phyloP scores from a whole-genome alignment of 208 protist genomes.

The Entamoeba invadens region DNA sequence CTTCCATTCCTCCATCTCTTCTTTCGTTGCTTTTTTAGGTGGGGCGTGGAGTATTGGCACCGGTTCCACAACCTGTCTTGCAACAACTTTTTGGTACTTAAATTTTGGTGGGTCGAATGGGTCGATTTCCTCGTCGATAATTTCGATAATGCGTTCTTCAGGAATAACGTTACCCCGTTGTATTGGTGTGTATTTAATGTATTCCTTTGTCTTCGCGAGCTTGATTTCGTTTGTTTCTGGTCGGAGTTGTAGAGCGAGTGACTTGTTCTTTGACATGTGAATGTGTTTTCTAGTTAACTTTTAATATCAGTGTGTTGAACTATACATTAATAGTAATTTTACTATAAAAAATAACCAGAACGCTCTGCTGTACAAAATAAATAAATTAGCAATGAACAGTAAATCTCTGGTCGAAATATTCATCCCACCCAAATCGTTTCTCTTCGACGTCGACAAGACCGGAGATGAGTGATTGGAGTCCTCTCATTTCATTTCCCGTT shows the following conservation, averaged over 20 bases:
- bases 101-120: constrained; percentile 25
- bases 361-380: no score
- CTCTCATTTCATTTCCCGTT: not conserved
- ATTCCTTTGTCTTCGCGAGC: constrained; percentile 6
- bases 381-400: not conserved
- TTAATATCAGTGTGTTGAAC: no score
- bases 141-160: constrained; percentile 12
- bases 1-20: constrained; percentile 58
- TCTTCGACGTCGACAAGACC: not conserved
- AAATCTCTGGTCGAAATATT: not conserved
- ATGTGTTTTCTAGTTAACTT: no score
- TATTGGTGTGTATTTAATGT: constrained; percentile 8
- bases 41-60: constrained; percentile 49
- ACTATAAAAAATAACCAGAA: no score
- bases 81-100: not conserved
- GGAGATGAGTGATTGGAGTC: not conserved
- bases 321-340: no score
- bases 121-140: constrained; percentile 2
- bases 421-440: not conserved
- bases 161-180: not conserved
- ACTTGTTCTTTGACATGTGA: no score
- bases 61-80: constrained; percentile 30
- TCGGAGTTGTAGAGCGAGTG: no score
- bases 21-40: constrained; percentile 35
- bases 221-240: no score